Percentiles rank a stretch among this genome's conserved stretches.
Conservation (phyloP, 108 stramenopile genomes). For the Nannochloropsis gaditana region DNA sequence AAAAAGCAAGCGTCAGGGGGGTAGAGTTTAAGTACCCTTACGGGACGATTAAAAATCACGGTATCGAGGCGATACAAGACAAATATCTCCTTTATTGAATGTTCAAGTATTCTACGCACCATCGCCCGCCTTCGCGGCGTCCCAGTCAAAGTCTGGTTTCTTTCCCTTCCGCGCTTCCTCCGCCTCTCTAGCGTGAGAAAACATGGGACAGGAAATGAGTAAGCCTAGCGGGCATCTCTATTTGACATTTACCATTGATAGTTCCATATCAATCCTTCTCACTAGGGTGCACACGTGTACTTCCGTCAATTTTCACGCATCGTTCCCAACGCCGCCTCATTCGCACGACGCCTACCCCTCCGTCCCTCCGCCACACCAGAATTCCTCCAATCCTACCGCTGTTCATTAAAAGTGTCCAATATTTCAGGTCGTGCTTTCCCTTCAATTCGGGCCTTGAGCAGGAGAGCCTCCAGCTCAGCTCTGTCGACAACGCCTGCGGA, state of each 20-base stretch:
- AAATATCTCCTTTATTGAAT: too few relatives aligned
- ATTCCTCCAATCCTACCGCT: not conserved
- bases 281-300: not conserved
- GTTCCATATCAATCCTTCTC: too few relatives aligned
- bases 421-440: conserved; percentile 10
- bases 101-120: not conserved
- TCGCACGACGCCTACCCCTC: not conserved
- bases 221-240: not conserved
- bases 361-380: not conserved
- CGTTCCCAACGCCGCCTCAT: not conserved
- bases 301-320: not conserved
- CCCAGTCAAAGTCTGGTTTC: not conserved
- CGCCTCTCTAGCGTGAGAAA: not conserved
- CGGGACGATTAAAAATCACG: too few relatives aligned
- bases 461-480: not conserved
- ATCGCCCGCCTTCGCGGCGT: conserved; percentile 1
- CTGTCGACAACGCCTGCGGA: not conserved
- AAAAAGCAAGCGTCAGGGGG: too few relatives aligned
- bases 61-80: too few relatives aligned
- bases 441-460: not conserved
- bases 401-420: not conserved
- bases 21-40: too few relatives aligned
- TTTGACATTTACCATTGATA: too few relatives aligned
- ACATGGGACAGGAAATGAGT: not conserved
- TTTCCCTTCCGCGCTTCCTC: not conserved